These are phyloP conservation scores for Penstemon eatonii DNA, from an alignment of 257 asterid species.

Conservation along the genomic window DNA sequence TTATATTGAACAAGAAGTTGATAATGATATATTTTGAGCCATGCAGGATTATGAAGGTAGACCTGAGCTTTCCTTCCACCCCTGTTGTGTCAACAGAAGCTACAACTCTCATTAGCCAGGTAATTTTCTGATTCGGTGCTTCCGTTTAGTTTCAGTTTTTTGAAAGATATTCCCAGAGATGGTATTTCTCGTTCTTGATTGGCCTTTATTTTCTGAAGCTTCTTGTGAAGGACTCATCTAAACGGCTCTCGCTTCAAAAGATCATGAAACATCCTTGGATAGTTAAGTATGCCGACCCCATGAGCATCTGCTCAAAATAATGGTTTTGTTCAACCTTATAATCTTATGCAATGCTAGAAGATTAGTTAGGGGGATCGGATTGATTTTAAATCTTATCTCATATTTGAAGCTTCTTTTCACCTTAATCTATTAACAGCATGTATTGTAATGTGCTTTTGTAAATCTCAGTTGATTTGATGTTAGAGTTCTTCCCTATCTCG, in stretches of 20 bases:
- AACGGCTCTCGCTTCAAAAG: slow-evolving; percentile 76
- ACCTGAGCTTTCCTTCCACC: slow-evolving; percentile 77
- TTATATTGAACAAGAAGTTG: slow-evolving; percentile 11
- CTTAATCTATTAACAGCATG: not conserved
- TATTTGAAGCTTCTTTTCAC: slow-evolving; percentile 4
- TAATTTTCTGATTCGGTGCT: slow-evolving; percentile 27
- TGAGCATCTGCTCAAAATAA: slow-evolving; percentile 43
- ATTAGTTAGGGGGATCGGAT: not conserved
- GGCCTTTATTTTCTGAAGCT: slow-evolving; percentile 52
- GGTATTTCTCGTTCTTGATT: slow-evolving; percentile 20
- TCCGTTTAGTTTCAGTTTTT: slow-evolving; percentile 2
- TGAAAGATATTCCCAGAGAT: not conserved
- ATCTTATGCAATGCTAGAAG: slow-evolving; percentile 1
- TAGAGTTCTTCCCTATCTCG: too few species aligned
- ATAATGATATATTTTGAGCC: slow-evolving; percentile 12
- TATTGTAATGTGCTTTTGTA: not conserved
- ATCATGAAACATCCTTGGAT: slow-evolving; percentile 91
- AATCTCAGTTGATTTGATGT: slow-evolving; percentile 1
- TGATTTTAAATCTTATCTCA: not conserved
- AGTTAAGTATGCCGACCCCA: slow-evolving; percentile 53
- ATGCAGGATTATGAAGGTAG: slow-evolving; percentile 81
- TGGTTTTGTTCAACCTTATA: not conserved
- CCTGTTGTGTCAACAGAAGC: slow-evolving; percentile 63
- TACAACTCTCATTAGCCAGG: slow-evolving; percentile 80
- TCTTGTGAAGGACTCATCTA: slow-evolving; percentile 86